Evolutionary conservation across 805 yeast genomes (phyloP), one percentile per base, ranked within the genome.

Genomic region (Candida coleopterorum): DNA sequence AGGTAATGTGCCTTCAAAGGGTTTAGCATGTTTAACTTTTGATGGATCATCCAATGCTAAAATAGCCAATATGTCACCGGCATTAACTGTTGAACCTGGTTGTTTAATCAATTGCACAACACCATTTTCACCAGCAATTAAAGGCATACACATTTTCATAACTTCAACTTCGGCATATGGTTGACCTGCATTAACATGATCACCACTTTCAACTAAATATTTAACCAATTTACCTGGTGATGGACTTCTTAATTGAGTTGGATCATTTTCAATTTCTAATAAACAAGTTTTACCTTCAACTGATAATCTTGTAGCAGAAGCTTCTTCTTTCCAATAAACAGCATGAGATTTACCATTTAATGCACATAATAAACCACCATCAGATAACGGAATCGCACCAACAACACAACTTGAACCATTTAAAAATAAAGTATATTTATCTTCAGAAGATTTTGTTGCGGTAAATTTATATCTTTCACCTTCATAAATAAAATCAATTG

Each of bases 101-200:
- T 93, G 98, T 64, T 93, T 90, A 57, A 93, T 79, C 29, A 88
- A 69, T 68, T 90, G 97, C 37, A 89, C 85, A 40, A 75, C 71
- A 74, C 99, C 99, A 53, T 85, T 83, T 61, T 90, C 98, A 61
- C 81, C 86, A 15, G 97, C 90, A 54, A 89, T 69, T 52, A 93
- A 74, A 34, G 98, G 97, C 97, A 93, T 93, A 64, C 89, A 88
- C 98, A 93, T 93, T 66, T 93, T 93, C 99, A 93, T 93, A 48
- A 93, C 98, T 68, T 93, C 99, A 40, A 93, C 96, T 68, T 93
- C 98, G 28, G 98, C 98, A 55, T 78, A 94, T 31, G 97, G 81
- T 66, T 90, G 95, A 43, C 97, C 97, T 42, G 93, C 79, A 35
- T 63, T 65, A 50, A 93, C 76, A 55, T 90, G 97, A 46, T 90